Conservation (phyloP, 352 stramenopile species). For the Aphanomyces astaci region DNA sequence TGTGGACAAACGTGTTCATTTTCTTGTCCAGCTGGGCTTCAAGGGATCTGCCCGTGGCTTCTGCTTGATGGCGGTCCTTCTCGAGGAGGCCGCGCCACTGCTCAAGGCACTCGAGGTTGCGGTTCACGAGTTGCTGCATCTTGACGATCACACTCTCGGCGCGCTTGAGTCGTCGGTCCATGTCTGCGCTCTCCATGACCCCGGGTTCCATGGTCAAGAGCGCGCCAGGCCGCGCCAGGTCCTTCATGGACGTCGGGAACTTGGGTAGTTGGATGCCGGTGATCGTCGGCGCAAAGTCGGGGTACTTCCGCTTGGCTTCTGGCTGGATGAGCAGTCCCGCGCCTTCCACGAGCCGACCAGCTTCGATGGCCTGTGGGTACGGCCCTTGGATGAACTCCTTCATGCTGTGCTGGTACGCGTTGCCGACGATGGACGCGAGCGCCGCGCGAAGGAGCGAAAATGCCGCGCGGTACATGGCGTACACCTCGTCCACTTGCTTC, state of each 20-base stretch:
- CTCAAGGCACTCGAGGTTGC: conserved; percentile 64
- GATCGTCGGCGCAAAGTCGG: conserved; percentile 40
- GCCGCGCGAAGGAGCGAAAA: conserved; percentile 58
- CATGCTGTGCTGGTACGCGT: conserved; percentile 52
- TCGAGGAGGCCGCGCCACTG: conserved; percentile 51
- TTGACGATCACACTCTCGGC: conserved; percentile 66
- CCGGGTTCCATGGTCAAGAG: conserved; percentile 42
- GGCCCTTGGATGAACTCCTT: conserved; percentile 63
- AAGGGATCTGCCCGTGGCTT: conserved; percentile 38
- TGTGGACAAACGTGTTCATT: conserved; percentile 30
- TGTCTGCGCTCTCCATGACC: conserved; percentile 47
- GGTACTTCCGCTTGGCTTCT: conserved; percentile 58
- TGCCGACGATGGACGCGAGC: conserved; percentile 51
- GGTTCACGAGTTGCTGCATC: conserved; percentile 63
- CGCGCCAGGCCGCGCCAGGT: conserved; percentile 48
- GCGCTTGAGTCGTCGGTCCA: conserved; percentile 32
- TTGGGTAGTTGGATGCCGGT: conserved; percentile 45
- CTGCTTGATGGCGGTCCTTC: conserved; percentile 43
- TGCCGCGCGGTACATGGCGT: conserved; percentile 48
- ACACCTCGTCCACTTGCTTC: conserved; percentile 55
- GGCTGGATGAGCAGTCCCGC: conserved; percentile 58
- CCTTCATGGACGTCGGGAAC: conserved; percentile 52
- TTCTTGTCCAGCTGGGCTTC: conserved; percentile 59
- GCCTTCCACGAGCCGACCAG: conserved; percentile 53
- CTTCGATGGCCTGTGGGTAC: conserved; percentile 59